These are phyloP conservation scores for Silybum marianum DNA, from an alignment of 129 eudicot species.

Conservation along the genomic window DNA sequence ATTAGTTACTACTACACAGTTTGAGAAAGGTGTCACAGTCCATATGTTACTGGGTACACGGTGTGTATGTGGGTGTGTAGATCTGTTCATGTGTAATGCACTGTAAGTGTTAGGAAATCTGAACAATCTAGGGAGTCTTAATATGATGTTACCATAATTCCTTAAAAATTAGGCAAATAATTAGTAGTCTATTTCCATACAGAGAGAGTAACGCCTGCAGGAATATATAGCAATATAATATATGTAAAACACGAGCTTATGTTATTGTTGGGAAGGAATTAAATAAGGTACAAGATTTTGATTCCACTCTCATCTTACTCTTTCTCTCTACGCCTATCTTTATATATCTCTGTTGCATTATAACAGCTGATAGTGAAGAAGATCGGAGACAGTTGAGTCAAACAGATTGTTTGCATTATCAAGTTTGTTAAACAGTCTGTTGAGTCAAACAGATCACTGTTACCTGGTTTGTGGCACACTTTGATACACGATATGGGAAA, in stretches of 20 bases:
- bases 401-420: no score
- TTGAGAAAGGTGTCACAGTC: background rate
- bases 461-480: background rate
- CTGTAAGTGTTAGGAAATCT: background rate
- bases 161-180: background rate
- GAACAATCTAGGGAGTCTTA: background rate
- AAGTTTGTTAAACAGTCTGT: no score
- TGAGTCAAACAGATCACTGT: background rate
- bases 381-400: background rate
- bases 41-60: background rate
- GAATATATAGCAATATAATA: background rate
- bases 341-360: background rate
- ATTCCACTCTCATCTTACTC: background rate
- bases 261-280: background rate
- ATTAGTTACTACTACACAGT: background rate
- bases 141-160: background rate
- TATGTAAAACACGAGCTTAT: background rate
- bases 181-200: background rate
- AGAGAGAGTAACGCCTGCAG: background rate
- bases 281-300: background rate
- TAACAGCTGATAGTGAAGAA: background rate
- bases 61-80: background rate
- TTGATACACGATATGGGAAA: background rate
- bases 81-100: background rate
- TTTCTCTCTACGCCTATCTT: background rate